phyloP scores from a whole-genome alignment of 345 rosid genomes.

The Euphorbia tirucalli region DNA sequence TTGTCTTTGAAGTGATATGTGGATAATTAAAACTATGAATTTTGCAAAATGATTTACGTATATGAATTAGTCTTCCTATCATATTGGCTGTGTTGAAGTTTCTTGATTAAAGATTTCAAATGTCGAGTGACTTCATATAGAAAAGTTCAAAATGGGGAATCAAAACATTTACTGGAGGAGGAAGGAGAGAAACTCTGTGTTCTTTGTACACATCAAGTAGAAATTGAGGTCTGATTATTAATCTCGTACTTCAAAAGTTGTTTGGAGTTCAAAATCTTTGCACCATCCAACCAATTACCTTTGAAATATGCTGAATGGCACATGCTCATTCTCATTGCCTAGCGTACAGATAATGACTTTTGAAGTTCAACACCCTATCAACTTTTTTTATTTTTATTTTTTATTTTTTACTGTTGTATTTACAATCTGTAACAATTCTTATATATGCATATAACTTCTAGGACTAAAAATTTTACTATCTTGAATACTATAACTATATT shows the following conservation, averaged over 20 bases:
- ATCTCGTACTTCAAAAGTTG: not conserved
- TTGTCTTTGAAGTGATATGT: not conserved
- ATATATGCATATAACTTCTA: not conserved
- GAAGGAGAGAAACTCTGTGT: not conserved
- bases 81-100: not conserved
- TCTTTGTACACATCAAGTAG: not conserved
- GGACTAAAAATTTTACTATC: not conserved
- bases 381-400: too few species aligned
- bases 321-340: too few species aligned
- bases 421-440: too few species aligned
- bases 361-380: not conserved
- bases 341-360: too few species aligned
- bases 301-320: too few species aligned
- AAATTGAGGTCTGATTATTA: not conserved
- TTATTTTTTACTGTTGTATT: not conserved
- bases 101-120: conserved; percentile 3
- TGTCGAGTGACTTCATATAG: not conserved
- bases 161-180: not conserved
- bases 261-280: not conserved
- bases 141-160: not conserved
- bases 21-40: not conserved
- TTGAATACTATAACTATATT: not conserved
- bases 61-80: not conserved
- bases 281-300: not conserved
- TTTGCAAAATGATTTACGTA: not conserved